phyloP scores from a whole-genome alignment of 1,284 basidiomycete species.

The Trichosporon inkin region DNA sequence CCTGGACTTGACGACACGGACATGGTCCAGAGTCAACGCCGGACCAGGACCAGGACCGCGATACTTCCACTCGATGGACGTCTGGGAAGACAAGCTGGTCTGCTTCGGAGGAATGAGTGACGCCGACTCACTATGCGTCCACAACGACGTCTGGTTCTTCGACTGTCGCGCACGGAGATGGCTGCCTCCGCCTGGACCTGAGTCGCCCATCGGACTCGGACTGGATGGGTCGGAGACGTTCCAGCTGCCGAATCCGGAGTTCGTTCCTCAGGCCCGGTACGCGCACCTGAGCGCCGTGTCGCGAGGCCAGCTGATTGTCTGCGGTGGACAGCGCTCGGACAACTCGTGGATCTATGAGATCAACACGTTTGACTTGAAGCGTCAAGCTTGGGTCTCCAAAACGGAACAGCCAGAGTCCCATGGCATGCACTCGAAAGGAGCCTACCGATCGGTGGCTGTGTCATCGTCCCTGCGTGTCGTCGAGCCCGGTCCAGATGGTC shows the following conservation, averaged over 20 bases:
- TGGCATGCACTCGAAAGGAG: constrained; percentile 77
- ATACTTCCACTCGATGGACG: constrained; percentile 87
- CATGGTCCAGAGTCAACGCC: constrained; percentile 69
- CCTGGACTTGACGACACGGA: constrained; percentile 72
- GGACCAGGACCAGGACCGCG: constrained; percentile 60
- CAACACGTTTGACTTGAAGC: constrained; percentile 73
- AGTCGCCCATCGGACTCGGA: constrained; percentile 24
- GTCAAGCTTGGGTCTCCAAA: constrained; percentile 67
- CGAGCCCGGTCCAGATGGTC: constrained; percentile 51
- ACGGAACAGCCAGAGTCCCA: constrained; percentile 60
- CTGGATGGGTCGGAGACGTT: constrained; percentile 9
- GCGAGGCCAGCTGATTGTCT: constrained; percentile 77
- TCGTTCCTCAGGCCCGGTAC: constrained; percentile 73
- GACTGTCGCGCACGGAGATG: constrained; percentile 67
- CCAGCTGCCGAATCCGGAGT: constrained; percentile 29
- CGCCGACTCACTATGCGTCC: constrained; percentile 62
- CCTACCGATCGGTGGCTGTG: constrained; percentile 83
- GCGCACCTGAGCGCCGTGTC: constrained; percentile 84
- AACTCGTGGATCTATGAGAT: constrained; percentile 77
- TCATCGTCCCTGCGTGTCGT: constrained; percentile 65
- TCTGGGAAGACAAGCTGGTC: constrained; percentile 81
- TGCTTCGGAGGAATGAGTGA: constrained; percentile 83
- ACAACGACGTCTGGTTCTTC: constrained; percentile 81
- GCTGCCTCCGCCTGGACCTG: constrained; percentile 54
- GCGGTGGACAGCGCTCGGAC: constrained; percentile 78